Evolutionary conservation across 495 filamentous ascomycete species (phyloP).

Genomic region (Neohortaea acidophila): DNA sequence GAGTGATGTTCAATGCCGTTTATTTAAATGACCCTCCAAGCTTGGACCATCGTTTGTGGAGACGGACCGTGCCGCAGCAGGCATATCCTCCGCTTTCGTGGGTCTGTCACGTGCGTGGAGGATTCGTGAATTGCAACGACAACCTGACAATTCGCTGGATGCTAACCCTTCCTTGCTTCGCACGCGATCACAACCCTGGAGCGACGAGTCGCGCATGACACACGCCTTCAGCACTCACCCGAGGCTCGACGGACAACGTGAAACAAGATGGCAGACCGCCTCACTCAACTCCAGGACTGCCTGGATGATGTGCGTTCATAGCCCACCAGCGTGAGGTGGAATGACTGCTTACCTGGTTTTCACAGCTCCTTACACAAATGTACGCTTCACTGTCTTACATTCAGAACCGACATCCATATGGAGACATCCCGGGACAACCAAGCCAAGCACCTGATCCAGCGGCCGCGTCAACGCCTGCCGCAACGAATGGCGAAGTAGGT

Average conservation of each 20-base stretch:
- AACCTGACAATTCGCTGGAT: too few species aligned
- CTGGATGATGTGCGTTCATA: conserved; percentile 57
- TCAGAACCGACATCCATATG: conserved; percentile 62
- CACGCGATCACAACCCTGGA: too few species aligned
- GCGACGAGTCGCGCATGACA: too few species aligned
- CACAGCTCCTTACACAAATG: conserved; percentile 76
- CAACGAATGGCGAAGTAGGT: too few species aligned
- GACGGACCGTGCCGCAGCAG: conserved; percentile 5
- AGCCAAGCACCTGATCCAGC: conserved; percentile 28
- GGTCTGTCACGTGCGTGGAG: conserved; percentile 1
- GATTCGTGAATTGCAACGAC: too few species aligned
- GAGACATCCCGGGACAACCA: conserved; percentile 44
- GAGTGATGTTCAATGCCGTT: too few species aligned
- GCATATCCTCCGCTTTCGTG: neutral
- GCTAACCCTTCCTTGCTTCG: too few species aligned
- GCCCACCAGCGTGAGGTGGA: neutral
- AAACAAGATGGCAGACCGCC: conserved; percentile 60
- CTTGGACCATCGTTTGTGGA: neutral
- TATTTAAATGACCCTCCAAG: too few species aligned
- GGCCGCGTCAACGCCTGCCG: conserved; percentile 5
- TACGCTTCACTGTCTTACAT: conserved; percentile 73
- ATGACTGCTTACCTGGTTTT: neutral
- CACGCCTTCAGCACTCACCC: too few species aligned
- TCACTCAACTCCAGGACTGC: conserved; percentile 90
- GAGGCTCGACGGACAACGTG: neutral